Conservation (phyloP, 805 yeast genomes). For the Scheffersomyces ergatensis region DNA sequence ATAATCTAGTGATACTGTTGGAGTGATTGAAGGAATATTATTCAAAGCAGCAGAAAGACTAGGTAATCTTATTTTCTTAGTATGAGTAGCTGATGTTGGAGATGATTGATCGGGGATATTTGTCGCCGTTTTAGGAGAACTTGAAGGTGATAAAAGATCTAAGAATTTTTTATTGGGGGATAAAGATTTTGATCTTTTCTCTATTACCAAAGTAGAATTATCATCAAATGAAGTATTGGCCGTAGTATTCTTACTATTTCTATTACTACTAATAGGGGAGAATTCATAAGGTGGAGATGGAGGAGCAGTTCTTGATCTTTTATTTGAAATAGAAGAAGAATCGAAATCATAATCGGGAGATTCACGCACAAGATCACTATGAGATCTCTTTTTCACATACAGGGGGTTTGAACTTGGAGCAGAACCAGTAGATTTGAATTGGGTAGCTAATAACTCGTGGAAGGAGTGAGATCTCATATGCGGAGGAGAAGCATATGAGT, state of each 20-base stretch:
- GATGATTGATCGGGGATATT: not conserved
- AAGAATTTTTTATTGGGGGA: constrained; percentile 19
- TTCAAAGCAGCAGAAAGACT: constrained; percentile 32
- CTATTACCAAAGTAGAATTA: not conserved
- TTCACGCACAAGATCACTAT: constrained; percentile 6
- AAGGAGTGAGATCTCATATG: constrained; percentile 34
- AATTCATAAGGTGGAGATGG: constrained; percentile 29
- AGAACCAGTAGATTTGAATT: constrained; percentile 19
- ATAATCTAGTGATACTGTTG: constrained; percentile 42
- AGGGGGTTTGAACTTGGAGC: not conserved
- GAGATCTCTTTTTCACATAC: constrained; percentile 8
- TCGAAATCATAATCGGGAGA: constrained; percentile 3
- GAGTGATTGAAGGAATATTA: constrained; percentile 27
- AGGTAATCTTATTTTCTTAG: constrained; percentile 22
- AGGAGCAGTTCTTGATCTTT: constrained; percentile 47
- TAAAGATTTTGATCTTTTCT: constrained; percentile 22
- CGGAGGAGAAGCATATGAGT: constrained; percentile 18
- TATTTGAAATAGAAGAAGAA: constrained; percentile 10
- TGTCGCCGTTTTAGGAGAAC: constrained; percentile 11
- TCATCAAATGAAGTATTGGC: not conserved
- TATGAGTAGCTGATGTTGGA: not conserved
- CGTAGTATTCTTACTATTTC: too few species aligned
- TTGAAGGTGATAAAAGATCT: constrained; percentile 18
- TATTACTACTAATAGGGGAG: constrained; percentile 1
- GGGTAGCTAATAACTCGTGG: constrained; percentile 28